Evolutionary conservation across 257 asterid genomes (phyloP), one percentile per base, ranked within the genome.

Genomic region (Plectranthus barbatus): DNA sequence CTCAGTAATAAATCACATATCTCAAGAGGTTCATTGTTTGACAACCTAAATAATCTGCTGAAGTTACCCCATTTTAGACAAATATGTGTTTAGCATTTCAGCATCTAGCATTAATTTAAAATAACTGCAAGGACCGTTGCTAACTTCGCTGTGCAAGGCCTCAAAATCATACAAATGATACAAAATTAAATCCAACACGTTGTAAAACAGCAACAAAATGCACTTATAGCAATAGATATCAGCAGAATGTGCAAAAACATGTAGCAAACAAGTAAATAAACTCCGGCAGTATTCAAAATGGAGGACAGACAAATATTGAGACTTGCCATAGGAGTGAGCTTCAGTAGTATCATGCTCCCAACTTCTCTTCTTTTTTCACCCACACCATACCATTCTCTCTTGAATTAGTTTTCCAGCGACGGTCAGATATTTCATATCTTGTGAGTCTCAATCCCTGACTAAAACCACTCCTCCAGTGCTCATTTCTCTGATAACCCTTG

Each of bases 301-400:
- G 48, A 46, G 20, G 7, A 14, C 9, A 29, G 46, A n/a, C 24
- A 46, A n/a, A 33, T 36, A 47, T 15, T 19, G 50, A 67, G 53
- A 41, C 59, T 59, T 74, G 79, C 85, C 87, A 18, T 60, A 54
- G 56, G 49, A 44, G 47, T 64, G 42, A 76, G 37, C 46, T 63
- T 69, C 61, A 67, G 74, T 67, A 76, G 56, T 74, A 68, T 34
- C 60, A 54, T 37, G 56, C 73, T 60, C 68, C 60, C 4, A 44
- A 14, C 44, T 24, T 62, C 46, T 79, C 77, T 68, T 74, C 82
- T 68, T 73, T 84, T 66, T 73, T 79, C 57, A 84, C 85, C 91
- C 91, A 84, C 48, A 20, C 62, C 82, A 34, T 60, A 42, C 50
- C 64, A 51, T 49, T 31, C 40, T 53, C 68, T 24, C 55, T 42